These are phyloP conservation scores for Cyclotella atomus DNA, from an alignment of 108 stramenopile genomes.

Conservation along the genomic window DNA sequence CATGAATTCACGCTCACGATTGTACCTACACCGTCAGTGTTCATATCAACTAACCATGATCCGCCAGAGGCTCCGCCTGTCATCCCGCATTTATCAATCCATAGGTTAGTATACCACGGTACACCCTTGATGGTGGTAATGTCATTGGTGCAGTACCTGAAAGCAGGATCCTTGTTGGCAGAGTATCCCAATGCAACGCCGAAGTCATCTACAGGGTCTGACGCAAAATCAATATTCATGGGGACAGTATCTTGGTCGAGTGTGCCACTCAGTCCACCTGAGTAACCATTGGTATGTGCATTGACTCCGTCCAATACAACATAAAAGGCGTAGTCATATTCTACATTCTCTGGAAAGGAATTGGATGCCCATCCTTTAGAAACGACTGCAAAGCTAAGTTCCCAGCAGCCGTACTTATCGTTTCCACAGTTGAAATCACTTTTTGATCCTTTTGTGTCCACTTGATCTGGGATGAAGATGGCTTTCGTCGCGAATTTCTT, in stretches of 20 bases:
- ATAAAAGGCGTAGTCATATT: conserved; percentile 26
- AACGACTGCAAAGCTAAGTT: conserved; percentile 29
- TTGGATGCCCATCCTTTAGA: conserved; percentile 17
- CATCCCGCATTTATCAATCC: conserved; percentile 30
- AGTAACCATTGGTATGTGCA: conserved; percentile 16
- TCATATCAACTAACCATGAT: conserved; percentile 16
- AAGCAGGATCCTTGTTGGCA: conserved; percentile 23
- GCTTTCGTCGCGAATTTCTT: conserved; percentile 42
- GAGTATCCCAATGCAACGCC: conserved; percentile 22
- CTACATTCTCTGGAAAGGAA: conserved; percentile 30
- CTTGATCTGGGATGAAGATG: conserved; percentile 26
- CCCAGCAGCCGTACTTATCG: conserved; percentile 30
- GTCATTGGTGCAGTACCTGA: conserved; percentile 24
- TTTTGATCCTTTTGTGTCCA: conserved; percentile 4
- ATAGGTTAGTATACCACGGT: conserved; percentile 28
- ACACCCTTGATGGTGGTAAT: conserved; percentile 17
- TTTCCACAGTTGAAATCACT: conserved; percentile 24
- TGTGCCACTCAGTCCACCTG: conserved; percentile 15
- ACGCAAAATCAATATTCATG: conserved; percentile 23
- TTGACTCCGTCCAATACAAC: conserved; percentile 15
- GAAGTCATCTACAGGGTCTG: conserved; percentile 5
- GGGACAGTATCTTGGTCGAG: conserved; percentile 13
- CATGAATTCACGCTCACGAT: conserved; percentile 18
- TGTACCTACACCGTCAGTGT: conserved; percentile 17
- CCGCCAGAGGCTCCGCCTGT: conserved; percentile 30